Evolutionary conservation across 352 stramenopile species (phyloP), one percentile per base, ranked within the genome.

Genomic region (Stephanocyclus meneghinianus): DNA sequence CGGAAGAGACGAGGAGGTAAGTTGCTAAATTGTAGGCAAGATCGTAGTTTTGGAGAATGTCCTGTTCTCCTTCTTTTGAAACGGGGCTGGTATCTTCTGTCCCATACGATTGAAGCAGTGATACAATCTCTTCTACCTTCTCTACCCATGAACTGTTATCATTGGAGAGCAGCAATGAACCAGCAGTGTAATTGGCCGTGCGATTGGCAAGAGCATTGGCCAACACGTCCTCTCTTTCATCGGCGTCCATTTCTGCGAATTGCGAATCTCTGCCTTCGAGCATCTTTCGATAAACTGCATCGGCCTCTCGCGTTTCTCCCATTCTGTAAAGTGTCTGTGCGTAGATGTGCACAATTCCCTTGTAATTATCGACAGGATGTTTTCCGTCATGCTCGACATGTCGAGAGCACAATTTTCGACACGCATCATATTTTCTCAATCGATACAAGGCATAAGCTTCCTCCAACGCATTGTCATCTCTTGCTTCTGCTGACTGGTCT

Each of bases 251-350:
- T 42, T 61, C 40, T 29, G 77, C 67, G 1, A 65, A 55, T 26
- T 83, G 51, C 35, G 21, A 47, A 3, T 21, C 32, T 60, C 50
- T 55, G 29, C 30, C n/a, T 13, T 32, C 7, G 1, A 84, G 35
- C 13, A 88, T 40, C 48, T 51, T 40, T 8, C 26, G 30, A 70
- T 90, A 91, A 0, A 80, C 44, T 9, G 50, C 32, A 56, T 88
- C 71, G 1, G 81, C 81, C n/a, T 69, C 42, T 29, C 74, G 51
- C 2, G 77, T 84, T 66, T 84, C 55, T 53, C 81, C 80, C 37
- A 91, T 66, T 63, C 83, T 76, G 76, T 90, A 90, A 11, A 84
- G 63, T 8, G 83, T 76, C 70, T 85, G 70, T 11, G 75, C 78
- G 40, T 71, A 72, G 16, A 82, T 79, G 69, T 82, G 81, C 70